Evolutionary conservation across 331 rosid genomes (phyloP), one percentile per base, ranked within the genome.

Genomic region (Rhamnella rubrinervis): DNA sequence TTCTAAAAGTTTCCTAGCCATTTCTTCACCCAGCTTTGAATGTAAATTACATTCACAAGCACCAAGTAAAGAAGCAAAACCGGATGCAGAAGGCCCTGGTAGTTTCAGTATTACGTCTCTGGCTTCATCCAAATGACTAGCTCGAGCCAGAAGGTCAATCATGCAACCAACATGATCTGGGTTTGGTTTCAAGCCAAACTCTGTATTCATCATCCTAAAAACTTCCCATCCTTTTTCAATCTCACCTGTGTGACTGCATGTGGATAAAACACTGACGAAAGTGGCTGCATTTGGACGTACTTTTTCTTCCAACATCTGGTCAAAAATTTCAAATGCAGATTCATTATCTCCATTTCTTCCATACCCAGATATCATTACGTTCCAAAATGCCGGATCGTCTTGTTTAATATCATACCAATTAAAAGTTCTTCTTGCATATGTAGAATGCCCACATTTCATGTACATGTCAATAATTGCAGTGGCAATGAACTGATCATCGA

Each of bases 351-450:
- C 90, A 49, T 87, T 87, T 74, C 84, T 89, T 75, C 96, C 95
- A 65, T 81, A 85, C 40, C 92, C 96, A 2, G 85, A 81, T 28
- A 89, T 83, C 85, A 84, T 76, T 41, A 87, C 88, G 46, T 92
- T 89, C 98, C 96, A 89, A 75, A 92, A 79, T 63, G 92, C 89
- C 0, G 90, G 84, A 69, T 92, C 88, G 28, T 76, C 71, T 11
- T 88, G 89, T 69, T 85, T 89, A 59, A 58, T 17, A 51, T 70
- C 84, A 74, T 85, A 81, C 61, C 75, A 83, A 65, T 87, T 52
- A 55, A 87, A 89, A 75, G 82, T 61, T 55, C 50, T 57, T 38
- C 81, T 71, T 61, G 89, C 97, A 68, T 57, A 78, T 46, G 76
- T 75, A 83, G 78, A 63, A 71, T 67, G 80, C 37, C 95, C 92